Conservation (phyloP, 768 basidiomycete species). For the Pisolithus albus region DNA sequence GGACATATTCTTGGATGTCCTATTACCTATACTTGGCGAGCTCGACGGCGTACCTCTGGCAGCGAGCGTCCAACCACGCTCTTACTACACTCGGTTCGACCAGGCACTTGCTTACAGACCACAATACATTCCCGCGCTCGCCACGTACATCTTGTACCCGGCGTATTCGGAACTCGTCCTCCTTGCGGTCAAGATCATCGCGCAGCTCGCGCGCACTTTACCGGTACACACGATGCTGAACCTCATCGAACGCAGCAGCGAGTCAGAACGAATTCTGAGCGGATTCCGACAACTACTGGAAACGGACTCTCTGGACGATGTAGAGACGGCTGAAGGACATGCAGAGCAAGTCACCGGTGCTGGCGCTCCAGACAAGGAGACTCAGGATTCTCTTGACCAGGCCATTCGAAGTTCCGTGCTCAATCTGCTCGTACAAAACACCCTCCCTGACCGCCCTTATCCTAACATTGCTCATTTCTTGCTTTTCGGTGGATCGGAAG, state of each 20-base stretch:
- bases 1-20: slow-evolving; percentile 82
- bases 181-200: slow-evolving; percentile 72
- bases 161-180: slow-evolving; percentile 67
- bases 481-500: slow-evolving; percentile 61
- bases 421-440: slow-evolving; percentile 75
- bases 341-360: slow-evolving; percentile 67
- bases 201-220: slow-evolving; percentile 56
- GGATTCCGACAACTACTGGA: slow-evolving; percentile 69
- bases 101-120: slow-evolving; percentile 64
- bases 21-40: slow-evolving; percentile 71
- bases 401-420: slow-evolving; percentile 72
- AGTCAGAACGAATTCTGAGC: slow-evolving; percentile 78
- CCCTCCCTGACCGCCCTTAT: slow-evolving; percentile 49
- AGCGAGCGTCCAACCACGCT: slow-evolving; percentile 53
- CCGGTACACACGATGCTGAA: slow-evolving; percentile 69
- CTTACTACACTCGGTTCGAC: slow-evolving; percentile 68
- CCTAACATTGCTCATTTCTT: slow-evolving; percentile 88
- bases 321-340: slow-evolving; percentile 49
- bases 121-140: slow-evolving; percentile 73
- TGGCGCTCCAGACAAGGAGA: slow-evolving; percentile 53
- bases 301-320: slow-evolving; percentile 54
- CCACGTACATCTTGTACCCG: slow-evolving; percentile 66
- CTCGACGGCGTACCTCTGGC: slow-evolving; percentile 49
- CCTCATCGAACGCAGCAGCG: slow-evolving; percentile 70
- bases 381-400: slow-evolving; percentile 47